Evolutionary conservation across 768 basidiomycete species (phyloP), one percentile per base, ranked within the genome.

Genomic region (Agrocybe chaxingu): DNA sequence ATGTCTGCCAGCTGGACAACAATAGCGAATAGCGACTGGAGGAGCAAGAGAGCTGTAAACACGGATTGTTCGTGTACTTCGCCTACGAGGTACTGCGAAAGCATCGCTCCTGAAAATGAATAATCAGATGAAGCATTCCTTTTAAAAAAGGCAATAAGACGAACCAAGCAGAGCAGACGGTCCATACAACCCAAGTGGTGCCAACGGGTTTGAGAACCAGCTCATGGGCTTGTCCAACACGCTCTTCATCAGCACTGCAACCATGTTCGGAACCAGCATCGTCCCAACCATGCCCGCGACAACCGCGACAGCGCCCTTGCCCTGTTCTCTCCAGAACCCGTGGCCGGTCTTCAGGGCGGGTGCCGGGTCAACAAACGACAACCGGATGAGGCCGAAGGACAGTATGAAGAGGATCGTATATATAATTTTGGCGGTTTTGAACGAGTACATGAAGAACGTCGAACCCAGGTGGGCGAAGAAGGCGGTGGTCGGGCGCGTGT

Each of bases 201-300:
- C 75, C 56, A 84, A 77, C 53, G 90, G 89, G 37, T 74, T 78
- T 11, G 79, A 73, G 66, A 91, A 97, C 94, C 94, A 98, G 59
- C 88, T 89, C 80, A 96, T 80, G 0, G 81, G 76, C 65, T 80
- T 86, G 7, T 79, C 75, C 16, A 92, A 63, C 0, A 81, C 77
- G 4, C 64, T 62, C 24, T 68, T 65, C 83, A 96, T 87, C 9
- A 90, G 50, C 1, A 82, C 61, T 0, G 95, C 96, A 0, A 89
- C 76, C 1, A 77, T 51, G 56, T 96, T 94, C 0, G 89, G 83
- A 0, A 75, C 70, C 1, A 87, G 45, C 3, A 91, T 31, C 0
- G 84, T 79, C 0, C 84, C 85, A 2, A 82, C 45, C 18, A 85
- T 51, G 39, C 82, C 81, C 3, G 68, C 65, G 32, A 73, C 12